Percentiles rank a stretch among this genome's conserved stretches.
These are phyloP conservation scores for Juglanconis sp. DNA, from an alignment of 2,329 filamentous ascomycete species.

Conservation along the genomic window DNA sequence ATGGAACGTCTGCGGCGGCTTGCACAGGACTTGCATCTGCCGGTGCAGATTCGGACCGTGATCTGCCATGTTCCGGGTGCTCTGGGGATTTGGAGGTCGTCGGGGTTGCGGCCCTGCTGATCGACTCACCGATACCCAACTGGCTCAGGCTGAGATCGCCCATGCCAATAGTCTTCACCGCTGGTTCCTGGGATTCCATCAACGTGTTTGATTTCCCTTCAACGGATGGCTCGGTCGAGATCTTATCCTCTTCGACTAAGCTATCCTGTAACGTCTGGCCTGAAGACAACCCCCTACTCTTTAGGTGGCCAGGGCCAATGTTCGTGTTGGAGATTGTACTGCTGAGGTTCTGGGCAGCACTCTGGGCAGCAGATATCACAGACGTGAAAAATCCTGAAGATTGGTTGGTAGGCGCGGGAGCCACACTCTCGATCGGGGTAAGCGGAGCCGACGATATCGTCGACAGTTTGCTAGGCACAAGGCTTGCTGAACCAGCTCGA, in stretches of 20 bases:
- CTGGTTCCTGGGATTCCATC: conserved; percentile 63
- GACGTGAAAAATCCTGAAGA: conserved; percentile 86
- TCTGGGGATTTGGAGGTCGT: conserved; percentile 55
- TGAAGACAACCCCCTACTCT: conserved; percentile 16
- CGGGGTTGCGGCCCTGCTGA: conserved; percentile 52
- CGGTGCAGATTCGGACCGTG: conserved; percentile 59
- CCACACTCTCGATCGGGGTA: conserved; percentile 69
- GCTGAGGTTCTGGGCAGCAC: conserved; percentile 73
- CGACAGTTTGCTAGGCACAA: conserved; percentile 82
- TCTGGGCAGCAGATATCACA: conserved; percentile 89
- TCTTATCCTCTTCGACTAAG: conserved; percentile 30
- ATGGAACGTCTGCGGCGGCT: conserved; percentile 32
- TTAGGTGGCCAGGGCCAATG: conserved; percentile 48
- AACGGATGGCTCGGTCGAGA: conserved; percentile 43
- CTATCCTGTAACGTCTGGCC: conserved; percentile 20
- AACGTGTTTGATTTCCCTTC: conserved; percentile 36
- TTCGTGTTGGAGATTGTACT: conserved; percentile 69
- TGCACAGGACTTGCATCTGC: conserved; percentile 36
- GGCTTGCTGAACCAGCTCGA: conserved; percentile 51
- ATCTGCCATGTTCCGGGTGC: conserved; percentile 38
- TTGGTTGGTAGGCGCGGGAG: conserved; percentile 37
- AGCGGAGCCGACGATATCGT: conserved; percentile 69
- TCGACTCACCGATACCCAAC: conserved; percentile 70
- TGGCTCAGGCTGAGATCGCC: conserved; percentile 89
- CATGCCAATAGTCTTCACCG: conserved; percentile 82